Conservation (phyloP, 1,139 yeast genomes). For the Saccharomyces hybrid region DNA sequence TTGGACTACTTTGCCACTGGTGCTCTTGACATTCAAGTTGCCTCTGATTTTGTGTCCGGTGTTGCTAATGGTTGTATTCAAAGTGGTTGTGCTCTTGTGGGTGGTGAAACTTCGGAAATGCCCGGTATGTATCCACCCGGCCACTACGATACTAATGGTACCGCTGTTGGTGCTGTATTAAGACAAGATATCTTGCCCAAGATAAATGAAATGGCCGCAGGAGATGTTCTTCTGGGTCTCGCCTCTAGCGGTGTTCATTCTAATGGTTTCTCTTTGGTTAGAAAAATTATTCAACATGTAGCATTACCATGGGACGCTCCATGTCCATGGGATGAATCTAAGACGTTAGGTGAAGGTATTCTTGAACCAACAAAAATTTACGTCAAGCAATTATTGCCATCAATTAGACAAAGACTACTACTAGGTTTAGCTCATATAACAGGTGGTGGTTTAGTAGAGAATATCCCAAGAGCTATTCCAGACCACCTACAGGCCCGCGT, state of each 20-base stretch:
- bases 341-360: slow-evolving; percentile 78
- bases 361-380: slow-evolving; percentile 89
- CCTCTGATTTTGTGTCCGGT: slow-evolving; percentile 86
- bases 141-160: slow-evolving; percentile 97
- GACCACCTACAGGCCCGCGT: slow-evolving; percentile 68
- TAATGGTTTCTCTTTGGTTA: slow-evolving; percentile 92
- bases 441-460: slow-evolving; percentile 96
- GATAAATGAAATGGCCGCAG: slow-evolving; percentile 55
- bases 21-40: slow-evolving; percentile 72
- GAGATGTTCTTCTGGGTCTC: slow-evolving; percentile 80
- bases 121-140: slow-evolving; percentile 96
- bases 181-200: slow-evolving; percentile 70
- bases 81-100: slow-evolving; percentile 96
- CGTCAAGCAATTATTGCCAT: slow-evolving; percentile 80
- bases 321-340: slow-evolving; percentile 80
- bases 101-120: slow-evolving; percentile 99
- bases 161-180: slow-evolving; percentile 98
- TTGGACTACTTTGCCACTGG: slow-evolving; percentile 97
- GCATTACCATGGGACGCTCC: slow-evolving; percentile 58
- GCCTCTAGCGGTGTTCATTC: slow-evolving; percentile 93
- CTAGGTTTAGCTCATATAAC: slow-evolving; percentile 95
- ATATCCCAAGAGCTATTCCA: slow-evolving; percentile 93
- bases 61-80: slow-evolving; percentile 94
- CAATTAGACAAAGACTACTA: slow-evolving; percentile 58
- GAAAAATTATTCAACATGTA: slow-evolving; percentile 79